These are phyloP conservation scores for Suillus ampliporus DNA, from an alignment of 768 basidiomycete species.

Conservation along the genomic window DNA sequence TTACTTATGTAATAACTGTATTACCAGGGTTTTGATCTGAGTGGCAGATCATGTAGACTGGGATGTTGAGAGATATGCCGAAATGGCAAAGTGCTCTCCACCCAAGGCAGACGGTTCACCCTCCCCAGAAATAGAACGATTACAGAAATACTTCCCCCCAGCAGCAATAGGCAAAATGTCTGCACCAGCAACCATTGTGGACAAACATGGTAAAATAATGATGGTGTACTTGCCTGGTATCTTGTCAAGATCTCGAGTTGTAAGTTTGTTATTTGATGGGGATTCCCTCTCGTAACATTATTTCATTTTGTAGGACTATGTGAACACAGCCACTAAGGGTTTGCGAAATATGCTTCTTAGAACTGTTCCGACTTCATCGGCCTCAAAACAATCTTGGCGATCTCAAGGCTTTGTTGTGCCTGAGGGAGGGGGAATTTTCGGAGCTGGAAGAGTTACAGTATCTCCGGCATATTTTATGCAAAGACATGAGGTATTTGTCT, in stretches of 20 bases:
- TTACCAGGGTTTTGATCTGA: background rate
- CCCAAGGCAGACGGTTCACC: no score
- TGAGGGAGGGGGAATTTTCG: background rate
- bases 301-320: conserved; percentile 1
- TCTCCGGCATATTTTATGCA: background rate
- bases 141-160: background rate
- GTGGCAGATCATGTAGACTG: background rate
- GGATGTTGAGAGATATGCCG: background rate
- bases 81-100: background rate
- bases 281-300: no score
- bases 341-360: background rate
- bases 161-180: background rate
- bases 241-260: background rate
- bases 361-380: background rate
- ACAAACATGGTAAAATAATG: conserved; percentile 3
- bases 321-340: background rate
- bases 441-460: background rate
- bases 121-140: background rate
- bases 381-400: background rate
- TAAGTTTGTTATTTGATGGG: background rate
- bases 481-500: background rate
- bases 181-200: background rate
- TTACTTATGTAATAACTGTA: background rate
- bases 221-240: background rate
- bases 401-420: background rate